Evolutionary conservation across 1,139 yeast species (phyloP), one percentile per base, ranked within the genome.

Genomic region (Wickerhamomyces sp.): DNA sequence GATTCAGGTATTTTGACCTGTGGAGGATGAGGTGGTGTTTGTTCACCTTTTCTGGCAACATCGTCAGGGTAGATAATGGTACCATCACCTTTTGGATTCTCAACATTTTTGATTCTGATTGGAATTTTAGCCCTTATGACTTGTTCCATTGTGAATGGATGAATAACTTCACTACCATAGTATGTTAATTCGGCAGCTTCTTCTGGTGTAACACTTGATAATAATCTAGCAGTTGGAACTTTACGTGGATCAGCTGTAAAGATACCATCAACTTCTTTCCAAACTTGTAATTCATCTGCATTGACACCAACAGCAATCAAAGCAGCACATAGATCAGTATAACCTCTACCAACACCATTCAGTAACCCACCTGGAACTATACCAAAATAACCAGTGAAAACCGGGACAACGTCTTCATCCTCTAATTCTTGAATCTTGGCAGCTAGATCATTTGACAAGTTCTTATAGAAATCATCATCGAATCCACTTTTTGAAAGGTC

Each of bases 201-300:
- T 62, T 93, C 99, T 2, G 99, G 99, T 0, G 99, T 93, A 52
- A 93, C 96, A 49, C 90, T 79, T 48, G 83, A 81, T 53, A 93
- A 72, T 42, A 93, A 71, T 57, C 96, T 76, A 5, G 99, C 99
- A 47, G 80, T 81, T 27, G 94, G 86, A 27, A 93, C 99, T 60
- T 93, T 93, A 52, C 99, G 75, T 32, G 99, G 99, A 64, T 93
- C 99, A 2, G 99, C 99, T 0, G 99, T 91, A 71, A 93, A 93
- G 39, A 93, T 93, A 56, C 99, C 99, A 64, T 93, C 99, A 43
- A 93, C 99, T 71, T 93, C 99, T 61, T 93, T 93, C 99, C 99
- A 93, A 42, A 93, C 88, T 69, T 93, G 99, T 47, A 93, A 73
- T 67, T 93, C 99, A 41, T 89, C 95, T 1, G 98, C 98, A 55